Percentiles rank a stretch among this genome's conserved stretches.
phyloP scores from a whole-genome alignment of 139 green algal species.

The Pycnococcus provasolii region DNA sequence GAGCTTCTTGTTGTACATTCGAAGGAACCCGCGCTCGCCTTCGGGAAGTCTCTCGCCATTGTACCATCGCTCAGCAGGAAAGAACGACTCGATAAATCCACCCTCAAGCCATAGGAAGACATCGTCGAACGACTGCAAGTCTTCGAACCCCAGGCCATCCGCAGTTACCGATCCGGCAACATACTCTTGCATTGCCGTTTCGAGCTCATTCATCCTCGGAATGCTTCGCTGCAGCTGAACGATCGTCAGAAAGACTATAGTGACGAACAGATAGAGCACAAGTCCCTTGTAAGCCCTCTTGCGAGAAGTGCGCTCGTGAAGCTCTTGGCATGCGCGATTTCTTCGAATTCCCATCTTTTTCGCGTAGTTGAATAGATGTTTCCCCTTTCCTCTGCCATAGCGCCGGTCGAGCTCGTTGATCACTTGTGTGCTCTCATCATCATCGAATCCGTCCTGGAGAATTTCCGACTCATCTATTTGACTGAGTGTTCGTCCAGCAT shows the following conservation, averaged over 20 bases:
- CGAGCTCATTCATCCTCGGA: background rate
- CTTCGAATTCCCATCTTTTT: too few relatives aligned
- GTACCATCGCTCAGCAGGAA: background rate
- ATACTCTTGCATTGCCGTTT: background rate
- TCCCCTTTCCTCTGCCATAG: too few relatives aligned
- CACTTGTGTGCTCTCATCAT: too few relatives aligned
- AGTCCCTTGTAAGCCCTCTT: background rate
- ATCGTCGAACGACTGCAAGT: background rate
- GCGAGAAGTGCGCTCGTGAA: too few relatives aligned
- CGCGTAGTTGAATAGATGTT: too few relatives aligned
- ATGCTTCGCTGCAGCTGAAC: background rate
- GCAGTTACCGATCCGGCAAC: background rate
- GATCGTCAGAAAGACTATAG: background rate
- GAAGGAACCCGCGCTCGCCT: background rate
- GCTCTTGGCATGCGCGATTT: too few relatives aligned
- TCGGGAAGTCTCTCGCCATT: background rate
- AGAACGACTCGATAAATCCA: background rate
- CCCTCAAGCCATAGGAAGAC: background rate
- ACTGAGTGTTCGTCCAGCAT: too few relatives aligned
- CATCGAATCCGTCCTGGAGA: too few relatives aligned
- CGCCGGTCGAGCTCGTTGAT: too few relatives aligned
- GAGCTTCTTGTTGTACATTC: background rate
- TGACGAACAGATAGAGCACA: background rate
- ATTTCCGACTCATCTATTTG: too few relatives aligned
- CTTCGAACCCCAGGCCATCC: background rate